Evolutionary conservation across 495 filamentous ascomycete genomes (phyloP), one percentile per base, ranked within the genome.

Genomic region (Platismatia glauca): DNA sequence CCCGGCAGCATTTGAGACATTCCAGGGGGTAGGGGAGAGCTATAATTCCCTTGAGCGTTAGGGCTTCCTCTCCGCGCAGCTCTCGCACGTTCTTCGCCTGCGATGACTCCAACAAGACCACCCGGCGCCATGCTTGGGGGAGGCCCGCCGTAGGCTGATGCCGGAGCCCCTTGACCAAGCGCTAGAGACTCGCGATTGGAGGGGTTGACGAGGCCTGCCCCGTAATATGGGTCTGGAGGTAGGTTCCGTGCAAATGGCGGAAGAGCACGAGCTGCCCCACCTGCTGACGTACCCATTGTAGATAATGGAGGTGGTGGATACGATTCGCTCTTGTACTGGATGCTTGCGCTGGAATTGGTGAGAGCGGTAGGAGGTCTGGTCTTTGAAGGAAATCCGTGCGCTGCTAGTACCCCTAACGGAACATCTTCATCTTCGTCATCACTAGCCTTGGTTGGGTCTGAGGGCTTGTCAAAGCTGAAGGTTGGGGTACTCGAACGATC

Each of bases 71-170:
- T 76, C 66, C 90, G 78, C 76, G 89, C 79, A 22, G 89, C 89
- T 57, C 86, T 80, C 16, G 84, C 84, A 29, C 89, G 81, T 72
- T 96, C 91, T 72, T 96, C 91, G 58, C 76, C 78, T 22, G 90
- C 89, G 73, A 97, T 97, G 35, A 97, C 89, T n/a, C 90, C 90
- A 24, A 97, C 85, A 34, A 96, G 78, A 27, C 93, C 91, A 38
- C 89, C 90, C 8, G 79, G 75, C n/a, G 78, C 79, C 53, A 80
- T 67, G 66, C 74, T n/a, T 72, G 73, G 75, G 44, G 81, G 71
- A n/a, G 77, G 68, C 50, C 76, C 80, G 8, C 81, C 81, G 64
- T 81, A 75, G n/a, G 78, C 74, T 8, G 82, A 84, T n/a, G 78
- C 74, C 16, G 85, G 82, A 58, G 84, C 84, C 53, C 62, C 58